These are phyloP conservation scores for Pythium periplocum DNA, from an alignment of 352 stramenopile genomes.

Conservation along the genomic window DNA sequence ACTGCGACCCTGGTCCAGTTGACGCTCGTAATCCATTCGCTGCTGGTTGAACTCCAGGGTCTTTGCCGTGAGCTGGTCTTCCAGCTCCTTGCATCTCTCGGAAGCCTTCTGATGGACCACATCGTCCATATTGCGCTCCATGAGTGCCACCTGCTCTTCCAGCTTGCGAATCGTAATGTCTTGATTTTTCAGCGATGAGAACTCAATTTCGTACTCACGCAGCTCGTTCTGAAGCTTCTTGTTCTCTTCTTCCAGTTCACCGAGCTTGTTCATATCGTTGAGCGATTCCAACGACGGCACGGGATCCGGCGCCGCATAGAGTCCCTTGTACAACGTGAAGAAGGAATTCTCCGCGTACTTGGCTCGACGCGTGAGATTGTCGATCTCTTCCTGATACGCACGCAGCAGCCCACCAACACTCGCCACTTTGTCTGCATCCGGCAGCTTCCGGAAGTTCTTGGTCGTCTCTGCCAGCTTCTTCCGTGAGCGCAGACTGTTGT, in stretches of 20 bases:
- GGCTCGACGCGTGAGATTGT: constrained; percentile 87
- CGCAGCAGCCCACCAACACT: constrained; percentile 63
- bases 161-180: constrained; percentile 96
- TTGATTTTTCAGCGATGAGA: constrained; percentile 94
- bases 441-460: constrained; percentile 74
- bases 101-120: constrained; percentile 55
- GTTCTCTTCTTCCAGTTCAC: constrained; percentile 89
- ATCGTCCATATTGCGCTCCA: constrained; percentile 71
- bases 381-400: constrained; percentile 90
- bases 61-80: constrained; percentile 61
- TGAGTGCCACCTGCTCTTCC: constrained; percentile 84
- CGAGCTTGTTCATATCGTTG: constrained; percentile 50
- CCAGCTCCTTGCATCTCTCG: constrained; percentile 55
- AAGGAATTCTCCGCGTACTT: constrained; percentile 91
- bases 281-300: constrained; percentile 60
- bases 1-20: constrained; percentile 46
- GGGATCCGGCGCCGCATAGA: constrained; percentile 86
- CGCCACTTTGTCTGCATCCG: constrained; percentile 67
- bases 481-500: constrained; percentile 65
- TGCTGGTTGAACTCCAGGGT: constrained; percentile 78
- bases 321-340: constrained; percentile 79
- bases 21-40: constrained; percentile 63
- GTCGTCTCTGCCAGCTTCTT: constrained; percentile 85
- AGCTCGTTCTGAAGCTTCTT: constrained; percentile 87
- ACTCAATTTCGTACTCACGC: constrained; percentile 92